These are phyloP conservation scores for Komagataella ulmi DNA, from an alignment of 805 yeast species.

Conservation along the genomic window DNA sequence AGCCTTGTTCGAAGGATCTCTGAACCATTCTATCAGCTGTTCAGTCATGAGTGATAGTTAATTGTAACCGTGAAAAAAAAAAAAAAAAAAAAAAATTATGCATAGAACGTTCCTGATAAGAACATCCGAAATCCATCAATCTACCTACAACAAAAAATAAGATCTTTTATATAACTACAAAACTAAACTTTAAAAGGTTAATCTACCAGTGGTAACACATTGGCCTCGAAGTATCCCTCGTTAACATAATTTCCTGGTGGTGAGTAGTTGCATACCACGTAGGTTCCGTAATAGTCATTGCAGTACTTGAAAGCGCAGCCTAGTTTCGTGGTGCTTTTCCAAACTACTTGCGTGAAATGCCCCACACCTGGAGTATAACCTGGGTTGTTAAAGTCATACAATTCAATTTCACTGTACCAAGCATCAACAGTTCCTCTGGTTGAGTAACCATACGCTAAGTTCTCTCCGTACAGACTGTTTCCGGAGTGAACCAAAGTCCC, in stretches of 20 bases:
- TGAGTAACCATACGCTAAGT: constrained; percentile 57
- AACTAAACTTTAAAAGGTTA: neutral
- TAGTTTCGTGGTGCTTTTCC: constrained; percentile 46
- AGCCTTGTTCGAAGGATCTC: constrained; percentile 27
- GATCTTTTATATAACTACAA: neutral
- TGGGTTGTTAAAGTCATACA: constrained; percentile 39
- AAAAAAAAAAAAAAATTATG: neutral
- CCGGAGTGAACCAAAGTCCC: constrained; percentile 52
- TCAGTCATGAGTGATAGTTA: neutral
- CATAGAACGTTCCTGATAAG: neutral
- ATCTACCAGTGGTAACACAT: constrained; percentile 5
- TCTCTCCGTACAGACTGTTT: constrained; percentile 55
- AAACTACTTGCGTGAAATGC: constrained; percentile 68
- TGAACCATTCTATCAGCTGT: constrained; percentile 38
- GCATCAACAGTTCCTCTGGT: constrained; percentile 45
- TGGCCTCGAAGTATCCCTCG: constrained; percentile 6
- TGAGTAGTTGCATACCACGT: constrained; percentile 64
- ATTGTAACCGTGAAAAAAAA: neutral
- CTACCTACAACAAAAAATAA: neutral
- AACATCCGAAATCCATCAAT: neutral
- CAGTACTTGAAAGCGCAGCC: constrained; percentile 55
- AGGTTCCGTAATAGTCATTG: constrained; percentile 37
- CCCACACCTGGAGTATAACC: constrained; percentile 41
- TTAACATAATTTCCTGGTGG: constrained; percentile 56
- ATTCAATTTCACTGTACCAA: constrained; percentile 57